Evolutionary conservation across 2,329 filamentous ascomycete species (phyloP).

Genomic region (Parafenestella ontariensis): DNA sequence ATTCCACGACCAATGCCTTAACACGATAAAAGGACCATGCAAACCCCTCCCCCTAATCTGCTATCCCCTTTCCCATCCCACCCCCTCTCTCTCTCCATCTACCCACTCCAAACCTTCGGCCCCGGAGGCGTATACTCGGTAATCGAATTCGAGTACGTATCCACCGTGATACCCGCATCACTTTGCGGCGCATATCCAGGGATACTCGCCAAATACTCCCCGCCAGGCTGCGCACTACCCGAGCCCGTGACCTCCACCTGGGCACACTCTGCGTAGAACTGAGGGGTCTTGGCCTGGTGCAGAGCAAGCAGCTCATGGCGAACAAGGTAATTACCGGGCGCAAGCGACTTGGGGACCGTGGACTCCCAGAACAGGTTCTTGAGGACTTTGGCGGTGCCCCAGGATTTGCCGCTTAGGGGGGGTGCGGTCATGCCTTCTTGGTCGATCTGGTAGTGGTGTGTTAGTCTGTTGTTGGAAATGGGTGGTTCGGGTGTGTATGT

Average conservation of each 20-base stretch:
- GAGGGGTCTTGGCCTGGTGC: constrained; percentile 60
- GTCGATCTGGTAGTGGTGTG: constrained; percentile 45
- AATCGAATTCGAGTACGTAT: constrained; percentile 56
- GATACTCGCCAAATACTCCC: constrained; percentile 54
- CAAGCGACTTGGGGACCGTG: constrained; percentile 58
- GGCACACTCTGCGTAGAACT: constrained; percentile 65
- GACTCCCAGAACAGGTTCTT: constrained; percentile 61
- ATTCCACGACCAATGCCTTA: neutral
- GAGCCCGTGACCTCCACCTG: constrained; percentile 62
- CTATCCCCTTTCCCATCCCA: neutral
- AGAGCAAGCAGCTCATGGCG: constrained; percentile 65
- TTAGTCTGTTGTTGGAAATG: no score
- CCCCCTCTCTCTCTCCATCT: constrained; percentile 3
- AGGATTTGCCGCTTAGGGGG: constrained; percentile 56
- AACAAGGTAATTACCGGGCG: constrained; percentile 45
- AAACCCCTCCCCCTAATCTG: neutral
- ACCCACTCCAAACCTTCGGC: constrained; percentile 59
- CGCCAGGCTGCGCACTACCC: constrained; percentile 54
- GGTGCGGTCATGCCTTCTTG: constrained; percentile 59
- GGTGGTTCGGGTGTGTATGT: neutral
- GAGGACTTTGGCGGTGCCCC: constrained; percentile 59
- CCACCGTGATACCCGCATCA: constrained; percentile 60
- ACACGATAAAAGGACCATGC: neutral
- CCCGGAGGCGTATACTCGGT: constrained; percentile 59
- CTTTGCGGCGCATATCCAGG: constrained; percentile 51